Evolutionary conservation across 495 filamentous ascomycete species (phyloP), one percentile per base, ranked within the genome.

Genomic region (Lichina pygmaea): DNA sequence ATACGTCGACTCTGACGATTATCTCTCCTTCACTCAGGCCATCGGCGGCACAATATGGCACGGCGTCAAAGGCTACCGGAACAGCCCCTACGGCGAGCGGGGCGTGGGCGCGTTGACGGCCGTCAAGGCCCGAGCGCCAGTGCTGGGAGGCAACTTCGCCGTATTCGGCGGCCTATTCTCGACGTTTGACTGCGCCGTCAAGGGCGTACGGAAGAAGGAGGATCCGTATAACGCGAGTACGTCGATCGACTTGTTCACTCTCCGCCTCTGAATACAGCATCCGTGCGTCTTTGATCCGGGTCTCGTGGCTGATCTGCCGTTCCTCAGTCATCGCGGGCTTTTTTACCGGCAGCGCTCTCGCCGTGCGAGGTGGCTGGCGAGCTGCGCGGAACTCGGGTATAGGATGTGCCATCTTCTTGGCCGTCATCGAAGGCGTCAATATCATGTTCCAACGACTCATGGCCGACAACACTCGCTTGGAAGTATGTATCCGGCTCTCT

Each of bases 41-140:
- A 84, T 97, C 51, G 89, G 89, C 55, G 89, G 89, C 57, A 75
- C 80, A 46, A 75, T 95, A 58, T 97, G 89, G 89, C 89, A 97
- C 63, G 91, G 91, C 54, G 75, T 97, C 42, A 97, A 97, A 66
- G 89, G 86, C 45, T 93, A 81, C 66, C 64, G 86, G 41, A 93
- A 93, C 67, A 73, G 68, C 48, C 75, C 75, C 44, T 83, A 92
- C 60, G 89, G 89, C 54, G 91, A 95, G 70, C 72, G 89, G 54
- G 69, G 86, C 60, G 85, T 95, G 66, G 89, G 91, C 52, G 83
- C 91, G 41, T 63, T 97, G 61, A 94, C 91, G 52, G 89, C 89
- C 33, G 86, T 97, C 63, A 97, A 97, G 67, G 82, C 85, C 45
- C 77, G 89, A 49, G 91, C 89, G 33, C 89, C 89, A 2, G 86